Conservation (phyloP, 2,329 filamentous ascomycete genomes). For the Neofusicoccum parvum region DNA sequence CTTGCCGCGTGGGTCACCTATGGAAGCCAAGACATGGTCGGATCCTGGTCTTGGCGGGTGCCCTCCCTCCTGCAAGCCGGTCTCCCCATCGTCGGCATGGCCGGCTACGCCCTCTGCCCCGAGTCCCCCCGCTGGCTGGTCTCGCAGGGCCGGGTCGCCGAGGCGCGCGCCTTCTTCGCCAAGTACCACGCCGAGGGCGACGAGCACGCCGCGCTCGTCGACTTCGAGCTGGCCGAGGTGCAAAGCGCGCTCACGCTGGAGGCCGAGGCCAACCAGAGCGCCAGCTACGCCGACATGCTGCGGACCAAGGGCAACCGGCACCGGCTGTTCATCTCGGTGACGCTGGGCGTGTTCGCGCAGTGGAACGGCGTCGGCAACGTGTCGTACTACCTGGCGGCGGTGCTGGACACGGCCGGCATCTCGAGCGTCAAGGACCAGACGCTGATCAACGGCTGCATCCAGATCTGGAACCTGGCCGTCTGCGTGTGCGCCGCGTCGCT, state of each 20-base stretch:
- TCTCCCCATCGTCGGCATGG: constrained; percentile 48
- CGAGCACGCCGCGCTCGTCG: constrained; percentile 44
- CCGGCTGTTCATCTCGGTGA: constrained; percentile 56
- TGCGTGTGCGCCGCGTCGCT: constrained; percentile 47
- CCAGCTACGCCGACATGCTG: constrained; percentile 49
- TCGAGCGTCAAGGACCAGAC: constrained; percentile 38
- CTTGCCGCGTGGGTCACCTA: constrained; percentile 51
- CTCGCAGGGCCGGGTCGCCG: constrained; percentile 45
- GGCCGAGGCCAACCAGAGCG: constrained; percentile 30
- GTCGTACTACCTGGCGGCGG: constrained; percentile 42
- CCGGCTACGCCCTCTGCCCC: constrained; percentile 49
- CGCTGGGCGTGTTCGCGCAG: constrained; percentile 59
- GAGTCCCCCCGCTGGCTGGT: constrained; percentile 63
- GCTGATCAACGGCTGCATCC: constrained; percentile 35
- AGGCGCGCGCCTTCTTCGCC: constrained; percentile 51
- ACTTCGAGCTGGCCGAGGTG: constrained; percentile 55
- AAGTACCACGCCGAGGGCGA: constrained; percentile 57
- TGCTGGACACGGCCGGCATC: constrained; percentile 38
- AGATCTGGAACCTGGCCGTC: constrained; percentile 57
- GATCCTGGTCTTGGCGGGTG: constrained; percentile 40
- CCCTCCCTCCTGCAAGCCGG: constrained; percentile 49
- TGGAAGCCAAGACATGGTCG: constrained; percentile 44
- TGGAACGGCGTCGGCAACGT: constrained; percentile 57
- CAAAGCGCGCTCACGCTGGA: constrained; percentile 51
- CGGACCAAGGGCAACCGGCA: constrained; percentile 56